A percentile compares a stretch with the other conserved stretches of the same genome.
phyloP scores from a whole-genome alignment of 1,284 basidiomycete genomes.

The Pisolithus thermaeus region DNA sequence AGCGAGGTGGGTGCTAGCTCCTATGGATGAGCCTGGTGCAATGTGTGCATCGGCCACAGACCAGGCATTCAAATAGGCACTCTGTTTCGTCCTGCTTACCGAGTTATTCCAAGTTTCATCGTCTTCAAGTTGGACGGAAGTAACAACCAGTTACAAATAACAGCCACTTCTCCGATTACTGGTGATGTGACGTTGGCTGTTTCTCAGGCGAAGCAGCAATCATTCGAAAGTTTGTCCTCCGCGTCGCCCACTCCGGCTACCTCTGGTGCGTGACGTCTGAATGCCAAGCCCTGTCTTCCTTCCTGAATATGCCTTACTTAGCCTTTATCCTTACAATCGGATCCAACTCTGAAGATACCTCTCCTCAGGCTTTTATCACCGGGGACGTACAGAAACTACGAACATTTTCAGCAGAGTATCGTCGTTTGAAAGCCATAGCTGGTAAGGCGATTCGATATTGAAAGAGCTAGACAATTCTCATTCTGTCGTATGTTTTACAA shows the following conservation, averaged over 20 bases:
- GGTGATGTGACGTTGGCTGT: constrained; percentile 15
- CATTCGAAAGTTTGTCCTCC: constrained; percentile 2
- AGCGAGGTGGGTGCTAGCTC: constrained; percentile 18
- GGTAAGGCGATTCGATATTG: constrained; percentile 10
- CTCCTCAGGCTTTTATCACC: constrained; percentile 13
- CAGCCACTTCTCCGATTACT: constrained; percentile 21
- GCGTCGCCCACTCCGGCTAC: constrained; percentile 2
- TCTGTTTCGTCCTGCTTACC: not conserved
- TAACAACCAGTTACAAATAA: constrained; percentile 1
- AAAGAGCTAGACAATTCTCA: not conserved
- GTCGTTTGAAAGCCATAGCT: constrained; percentile 24
- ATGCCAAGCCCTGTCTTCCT: too few relatives aligned
- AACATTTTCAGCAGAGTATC: constrained; percentile 18
- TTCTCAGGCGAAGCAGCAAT: constrained; percentile 14
- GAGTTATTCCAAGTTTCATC: constrained; percentile 13
- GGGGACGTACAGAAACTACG: constrained; percentile 15
- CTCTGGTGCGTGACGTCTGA: constrained; percentile 13
- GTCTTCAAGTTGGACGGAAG: constrained; percentile 7
- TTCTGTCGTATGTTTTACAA: constrained; percentile 12
- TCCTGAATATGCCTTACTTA: constrained; percentile 2
- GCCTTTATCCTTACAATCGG: constrained; percentile 21
- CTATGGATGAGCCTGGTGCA: not conserved
- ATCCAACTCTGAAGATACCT: constrained; percentile 11
- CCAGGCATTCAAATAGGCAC: not conserved
- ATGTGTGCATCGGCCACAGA: not conserved